Percentiles rank a stretch among this genome's conserved stretches.
phyloP scores from a whole-genome alignment of 352 stramenopile genomes.

The Globisporangium takayamanum region DNA sequence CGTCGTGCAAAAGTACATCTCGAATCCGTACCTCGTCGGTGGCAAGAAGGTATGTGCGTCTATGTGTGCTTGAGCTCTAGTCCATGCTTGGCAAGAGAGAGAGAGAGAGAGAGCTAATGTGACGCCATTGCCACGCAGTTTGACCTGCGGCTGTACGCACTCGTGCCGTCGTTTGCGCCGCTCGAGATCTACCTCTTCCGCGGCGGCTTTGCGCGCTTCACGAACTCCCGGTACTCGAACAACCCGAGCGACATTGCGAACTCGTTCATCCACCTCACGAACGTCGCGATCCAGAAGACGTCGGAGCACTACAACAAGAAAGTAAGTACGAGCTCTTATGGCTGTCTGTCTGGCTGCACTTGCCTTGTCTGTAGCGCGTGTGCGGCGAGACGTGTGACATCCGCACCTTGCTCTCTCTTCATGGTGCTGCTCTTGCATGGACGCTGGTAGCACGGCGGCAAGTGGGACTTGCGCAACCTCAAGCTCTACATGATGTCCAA shows the following conservation, averaged over 20 bases:
- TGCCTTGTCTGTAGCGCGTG: too few relatives aligned
- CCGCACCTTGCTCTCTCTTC: not conserved
- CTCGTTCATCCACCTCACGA: slow-evolving; percentile 92
- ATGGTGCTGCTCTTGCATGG: not conserved
- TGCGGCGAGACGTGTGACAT: too few relatives aligned
- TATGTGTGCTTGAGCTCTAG: not conserved
- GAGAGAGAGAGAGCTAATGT: not conserved
- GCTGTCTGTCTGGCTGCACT: not conserved
- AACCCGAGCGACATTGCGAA: slow-evolving; percentile 87
- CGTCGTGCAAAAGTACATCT: slow-evolving; percentile 93
- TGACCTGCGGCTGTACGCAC: slow-evolving; percentile 90
- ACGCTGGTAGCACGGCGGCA: slow-evolving; percentile 66
- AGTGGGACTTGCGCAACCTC: slow-evolving; percentile 89
- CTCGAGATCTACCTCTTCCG: slow-evolving; percentile 91
- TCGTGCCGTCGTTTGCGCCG: slow-evolving; percentile 90
- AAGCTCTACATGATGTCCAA: slow-evolving; percentile 91
- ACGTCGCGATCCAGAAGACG: slow-evolving; percentile 94
- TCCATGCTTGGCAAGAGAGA: too few relatives aligned
- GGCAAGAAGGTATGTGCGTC: slow-evolving; percentile 79
- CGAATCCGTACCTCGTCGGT: slow-evolving; percentile 90
- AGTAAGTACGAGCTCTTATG: slow-evolving; percentile 3
- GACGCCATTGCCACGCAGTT: slow-evolving; percentile 37
- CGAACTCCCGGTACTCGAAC: slow-evolving; percentile 87
- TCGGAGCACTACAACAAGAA: slow-evolving; percentile 92
- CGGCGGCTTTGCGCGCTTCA: slow-evolving; percentile 89